These are phyloP conservation scores for Penicillium cosmopolitanum DNA, from an alignment of 495 filamentous ascomycete species.

Conservation along the genomic window DNA sequence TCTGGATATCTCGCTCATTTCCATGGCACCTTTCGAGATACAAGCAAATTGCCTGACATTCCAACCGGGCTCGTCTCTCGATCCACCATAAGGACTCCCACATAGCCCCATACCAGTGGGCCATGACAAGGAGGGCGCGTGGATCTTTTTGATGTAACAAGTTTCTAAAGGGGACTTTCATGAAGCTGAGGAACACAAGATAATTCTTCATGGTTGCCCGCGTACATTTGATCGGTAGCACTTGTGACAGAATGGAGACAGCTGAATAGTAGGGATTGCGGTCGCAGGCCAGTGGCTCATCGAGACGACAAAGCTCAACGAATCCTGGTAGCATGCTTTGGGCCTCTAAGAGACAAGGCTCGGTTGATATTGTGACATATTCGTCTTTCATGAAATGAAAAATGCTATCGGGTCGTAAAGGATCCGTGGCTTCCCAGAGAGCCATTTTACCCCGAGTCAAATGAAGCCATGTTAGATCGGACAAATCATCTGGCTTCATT, in stretches of 20 bases:
- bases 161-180: slow-evolving; percentile 21
- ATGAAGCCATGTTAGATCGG: slow-evolving; percentile 41
- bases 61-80: slow-evolving; percentile 33
- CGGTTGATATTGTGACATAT: slow-evolving; percentile 18
- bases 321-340: slow-evolving; percentile 17
- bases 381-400: slow-evolving; percentile 34
- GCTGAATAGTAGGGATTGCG: slow-evolving; percentile 39
- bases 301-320: slow-evolving; percentile 13
- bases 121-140: slow-evolving; percentile 40
- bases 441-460: slow-evolving; percentile 39
- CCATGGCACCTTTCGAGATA: slow-evolving; percentile 31
- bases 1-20: slow-evolving; percentile 16
- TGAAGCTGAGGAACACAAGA: slow-evolving; percentile 26
- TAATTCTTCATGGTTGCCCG: slow-evolving; percentile 13
- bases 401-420: slow-evolving; percentile 41
- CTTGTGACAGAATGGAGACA: slow-evolving; percentile 29
- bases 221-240: slow-evolving; percentile 14
- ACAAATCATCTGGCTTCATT: slow-evolving; percentile 26
- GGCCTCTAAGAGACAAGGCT: slow-evolving; percentile 5
- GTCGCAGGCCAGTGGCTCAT: slow-evolving; percentile 5
- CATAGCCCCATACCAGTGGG: slow-evolving; percentile 42
- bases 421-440: slow-evolving; percentile 37
- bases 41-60: slow-evolving; percentile 45
- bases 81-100: slow-evolving; percentile 38
- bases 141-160: slow-evolving; percentile 39